Base-by-base conservation (phyloP, 768 basidiomycete species). In the Lepiota brunneoincarnata region DNA sequence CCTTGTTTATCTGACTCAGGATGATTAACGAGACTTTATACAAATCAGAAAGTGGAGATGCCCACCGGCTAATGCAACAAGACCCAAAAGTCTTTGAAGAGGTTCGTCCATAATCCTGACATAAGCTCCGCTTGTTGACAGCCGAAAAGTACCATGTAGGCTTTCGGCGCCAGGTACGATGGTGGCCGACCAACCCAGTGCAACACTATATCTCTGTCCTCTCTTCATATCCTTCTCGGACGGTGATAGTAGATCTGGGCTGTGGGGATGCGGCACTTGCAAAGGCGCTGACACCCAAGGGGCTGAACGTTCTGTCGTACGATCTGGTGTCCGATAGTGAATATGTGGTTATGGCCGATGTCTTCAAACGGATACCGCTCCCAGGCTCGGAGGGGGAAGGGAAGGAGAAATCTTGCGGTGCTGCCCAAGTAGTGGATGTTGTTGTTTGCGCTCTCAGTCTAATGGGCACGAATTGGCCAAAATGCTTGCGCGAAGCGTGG, bases 381-480 rank as follows among this genome's bases (percentile, higher is more conserved):
- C 95, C 97, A 1, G 96, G 96, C 23, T 84, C 85, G 18, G 83
- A 86, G 57, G 73, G 73, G 21, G 63, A 57, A 15, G 72, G 69
- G 5, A 60, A 67, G 14, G 69, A 69, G 38, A 69, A 72, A 36
- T 70, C 70, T 4, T 68, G 73, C 34, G 83, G 80, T 24, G 78
- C 80, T 48, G 92, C 84, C 0, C 87, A 91, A 58, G 68, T 98
- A 2, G 91, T 93, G 2, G 95, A 99, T 65, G 86, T 93, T 5
- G 93, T 84, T 6, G 87, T 98, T 20, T 98, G 93, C 66, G 91
- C 95, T 20, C 77, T 99, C 59, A 98, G 95, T 64, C 75, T 99
- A 58, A 99, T 99, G 97, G 90, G 91, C 28, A 89, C 86, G 14
- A 98, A 99, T 65, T 99, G 97, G 97, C 81, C 91, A n/a, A 78